These are phyloP conservation scores for Neurospora crassa DNA, from an alignment of 2,329 filamentous ascomycete species.

Conservation along the genomic window DNA sequence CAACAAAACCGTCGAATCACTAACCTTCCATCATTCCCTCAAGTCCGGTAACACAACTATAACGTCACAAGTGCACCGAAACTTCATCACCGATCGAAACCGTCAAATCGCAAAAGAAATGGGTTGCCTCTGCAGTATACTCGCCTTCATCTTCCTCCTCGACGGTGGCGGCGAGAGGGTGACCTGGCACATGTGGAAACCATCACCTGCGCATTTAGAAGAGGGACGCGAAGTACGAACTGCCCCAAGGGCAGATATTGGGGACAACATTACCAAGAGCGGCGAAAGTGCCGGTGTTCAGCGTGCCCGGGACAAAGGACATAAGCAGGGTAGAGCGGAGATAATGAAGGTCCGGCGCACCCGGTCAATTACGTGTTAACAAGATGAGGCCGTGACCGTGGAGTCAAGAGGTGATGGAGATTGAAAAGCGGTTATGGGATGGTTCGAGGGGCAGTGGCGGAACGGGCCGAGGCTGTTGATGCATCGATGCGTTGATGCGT, in stretches of 20 bases:
- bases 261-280: background rate
- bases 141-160: background rate
- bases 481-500: background rate
- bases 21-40: background rate
- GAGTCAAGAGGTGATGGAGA: background rate
- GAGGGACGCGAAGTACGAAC: background rate
- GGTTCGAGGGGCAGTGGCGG: background rate
- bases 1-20: background rate
- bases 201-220: background rate
- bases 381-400: background rate
- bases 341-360: background rate
- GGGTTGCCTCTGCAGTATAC: background rate
- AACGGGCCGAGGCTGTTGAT: background rate
- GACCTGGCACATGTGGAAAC: background rate
- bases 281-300: background rate
- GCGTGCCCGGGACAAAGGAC: background rate
- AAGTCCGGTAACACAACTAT: background rate
- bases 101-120: background rate
- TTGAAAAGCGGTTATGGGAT: background rate
- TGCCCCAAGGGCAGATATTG: background rate
- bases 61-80: background rate
- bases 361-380: background rate
- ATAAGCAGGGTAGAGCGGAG: background rate
- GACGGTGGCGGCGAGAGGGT: background rate
- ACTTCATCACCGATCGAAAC: background rate